These are phyloP conservation scores for Microbotryum saponariae DNA, from an alignment of 1,284 basidiomycete genomes.

Conservation along the genomic window DNA sequence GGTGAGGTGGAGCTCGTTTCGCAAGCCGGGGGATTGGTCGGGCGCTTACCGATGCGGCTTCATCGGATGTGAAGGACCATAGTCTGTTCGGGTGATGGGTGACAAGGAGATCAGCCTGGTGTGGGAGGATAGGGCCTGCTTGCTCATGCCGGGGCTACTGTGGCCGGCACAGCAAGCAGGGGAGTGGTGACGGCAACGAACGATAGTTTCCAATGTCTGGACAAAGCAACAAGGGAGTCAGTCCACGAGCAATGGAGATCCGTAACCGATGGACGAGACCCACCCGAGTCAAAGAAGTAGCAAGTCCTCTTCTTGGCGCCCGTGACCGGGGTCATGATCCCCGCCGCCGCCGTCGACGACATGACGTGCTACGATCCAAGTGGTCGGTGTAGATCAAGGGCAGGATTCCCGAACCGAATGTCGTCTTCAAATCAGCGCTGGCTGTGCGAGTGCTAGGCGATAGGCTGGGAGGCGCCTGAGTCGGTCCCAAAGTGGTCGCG, in stretches of 20 bases:
- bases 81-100: conserved; percentile 6
- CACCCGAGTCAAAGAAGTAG: conserved; percentile 74
- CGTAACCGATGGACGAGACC: conserved; percentile 39
- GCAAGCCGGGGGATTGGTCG: not conserved
- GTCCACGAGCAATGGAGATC: not conserved
- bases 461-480: not conserved
- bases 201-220: conserved; percentile 37
- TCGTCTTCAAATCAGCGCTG: conserved; percentile 4
- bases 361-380: conserved; percentile 1
- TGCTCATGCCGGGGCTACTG: no score
- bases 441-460: conserved; percentile 1
- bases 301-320: conserved; percentile 34
- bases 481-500: no score
- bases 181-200: not conserved
- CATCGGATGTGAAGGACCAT: conserved; percentile 27
- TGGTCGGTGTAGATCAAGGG: not conserved
- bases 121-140: not conserved
- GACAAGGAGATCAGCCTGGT: not conserved
- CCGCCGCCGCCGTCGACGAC: conserved; percentile 3
- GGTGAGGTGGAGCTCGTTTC: not conserved
- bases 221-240: not conserved
- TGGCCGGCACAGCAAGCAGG: not conserved
- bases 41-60: conserved; percentile 2
- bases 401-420: not conserved
- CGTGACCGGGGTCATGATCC: conserved; percentile 28